phyloP scores from a whole-genome alignment of 2,329 filamentous ascomycete genomes.

The Metarhizium anisopliae region DNA sequence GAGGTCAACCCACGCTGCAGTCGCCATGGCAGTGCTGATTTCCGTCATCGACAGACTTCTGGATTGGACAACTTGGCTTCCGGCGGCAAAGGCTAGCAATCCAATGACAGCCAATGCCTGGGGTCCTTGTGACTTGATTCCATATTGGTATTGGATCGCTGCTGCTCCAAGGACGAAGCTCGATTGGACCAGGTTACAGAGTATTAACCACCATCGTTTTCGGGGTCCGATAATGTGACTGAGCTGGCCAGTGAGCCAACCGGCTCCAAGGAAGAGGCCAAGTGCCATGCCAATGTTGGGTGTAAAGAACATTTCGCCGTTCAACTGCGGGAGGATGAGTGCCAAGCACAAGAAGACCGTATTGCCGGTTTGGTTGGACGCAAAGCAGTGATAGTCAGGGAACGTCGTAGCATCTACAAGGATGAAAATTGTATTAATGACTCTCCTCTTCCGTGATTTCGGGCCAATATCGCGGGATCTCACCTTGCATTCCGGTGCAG shows the following conservation, averaged over 20 bases:
- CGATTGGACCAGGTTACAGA: constrained; percentile 46
- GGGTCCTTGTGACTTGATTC: constrained; percentile 23
- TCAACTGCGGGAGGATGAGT: constrained; percentile 37
- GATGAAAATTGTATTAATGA: not conserved
- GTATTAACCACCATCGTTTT: constrained; percentile 42
- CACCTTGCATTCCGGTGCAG: constrained; percentile 42
- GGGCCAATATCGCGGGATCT: not conserved
- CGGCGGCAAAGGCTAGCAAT: constrained; percentile 45
- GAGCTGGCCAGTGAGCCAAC: constrained; percentile 46
- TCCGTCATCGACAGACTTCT: constrained; percentile 47
- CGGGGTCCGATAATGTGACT: constrained; percentile 43
- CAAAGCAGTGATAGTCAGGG: constrained; percentile 53
- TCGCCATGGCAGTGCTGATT: constrained; percentile 57
- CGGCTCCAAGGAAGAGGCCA: constrained; percentile 45
- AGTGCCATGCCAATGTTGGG: constrained; percentile 47
- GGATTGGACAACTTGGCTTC: constrained; percentile 50
- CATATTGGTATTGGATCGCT: constrained; percentile 35
- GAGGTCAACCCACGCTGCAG: constrained; percentile 52
- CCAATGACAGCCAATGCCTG: constrained; percentile 35
- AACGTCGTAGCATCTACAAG: constrained; percentile 46
- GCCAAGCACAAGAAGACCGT: constrained; percentile 49
- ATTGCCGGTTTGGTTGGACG: constrained; percentile 58
- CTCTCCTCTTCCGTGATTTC: not conserved
- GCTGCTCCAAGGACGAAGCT: constrained; percentile 43
- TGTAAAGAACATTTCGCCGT: constrained; percentile 39